A percentile compares a stretch with the other conserved stretches of the same genome.
Evolutionary conservation across 345 rosid species (phyloP).

Genomic region (Lepidium didymum): DNA sequence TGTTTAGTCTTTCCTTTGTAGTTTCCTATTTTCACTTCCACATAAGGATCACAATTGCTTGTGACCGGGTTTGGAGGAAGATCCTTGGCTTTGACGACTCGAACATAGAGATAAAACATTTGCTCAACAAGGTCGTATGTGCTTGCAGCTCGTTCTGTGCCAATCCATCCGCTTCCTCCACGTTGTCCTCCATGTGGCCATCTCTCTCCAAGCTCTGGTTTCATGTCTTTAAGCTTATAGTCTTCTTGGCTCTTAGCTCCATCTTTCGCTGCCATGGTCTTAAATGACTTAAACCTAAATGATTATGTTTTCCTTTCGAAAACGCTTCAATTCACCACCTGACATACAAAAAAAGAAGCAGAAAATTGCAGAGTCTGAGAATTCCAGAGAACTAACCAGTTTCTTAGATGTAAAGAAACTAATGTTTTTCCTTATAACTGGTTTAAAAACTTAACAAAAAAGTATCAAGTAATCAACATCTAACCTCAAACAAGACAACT

Average conservation of each 20-base stretch:
- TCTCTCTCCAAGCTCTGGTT: conserved; percentile 86
- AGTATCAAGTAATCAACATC: not conserved
- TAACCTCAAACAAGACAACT: not conserved
- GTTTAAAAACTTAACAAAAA: not conserved
- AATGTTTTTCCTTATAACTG: not conserved
- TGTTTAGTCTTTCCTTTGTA: conserved; percentile 76
- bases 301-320: not conserved
- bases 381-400: not conserved
- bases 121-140: conserved; percentile 90
- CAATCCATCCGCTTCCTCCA: conserved; percentile 85
- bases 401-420: conserved; percentile 14
- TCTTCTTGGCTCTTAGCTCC: conserved; percentile 58
- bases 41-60: conserved; percentile 68
- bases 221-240: conserved; percentile 77
- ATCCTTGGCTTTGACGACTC: conserved; percentile 80
- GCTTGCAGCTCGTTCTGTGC: conserved; percentile 72
- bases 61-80: conserved; percentile 68
- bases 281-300: not conserved
- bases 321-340: not conserved
- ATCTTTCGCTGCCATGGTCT: conserved; percentile 44
- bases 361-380: not conserved
- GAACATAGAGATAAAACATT: conserved; percentile 72
- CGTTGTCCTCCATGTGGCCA: conserved; percentile 92
- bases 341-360: not conserved
- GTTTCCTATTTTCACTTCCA: conserved; percentile 81